phyloP scores from a whole-genome alignment of 129 eudicot species.

The Apium graveolens region DNA sequence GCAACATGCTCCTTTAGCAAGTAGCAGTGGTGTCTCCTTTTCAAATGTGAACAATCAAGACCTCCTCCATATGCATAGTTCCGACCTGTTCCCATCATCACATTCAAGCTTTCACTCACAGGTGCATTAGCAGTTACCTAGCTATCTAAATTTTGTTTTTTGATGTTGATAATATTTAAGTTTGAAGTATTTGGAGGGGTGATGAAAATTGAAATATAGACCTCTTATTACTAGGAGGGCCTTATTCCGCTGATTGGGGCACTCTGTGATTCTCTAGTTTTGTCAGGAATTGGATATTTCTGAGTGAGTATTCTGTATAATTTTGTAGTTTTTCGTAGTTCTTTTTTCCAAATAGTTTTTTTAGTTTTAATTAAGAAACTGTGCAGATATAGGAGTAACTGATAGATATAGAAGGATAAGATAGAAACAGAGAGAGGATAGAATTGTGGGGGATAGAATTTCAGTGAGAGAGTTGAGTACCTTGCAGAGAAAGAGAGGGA shows the following conservation, averaged over 20 bases:
- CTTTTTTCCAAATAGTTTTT: too few relatives aligned
- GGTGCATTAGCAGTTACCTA: slow-evolving; percentile 20
- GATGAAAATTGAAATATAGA: not conserved
- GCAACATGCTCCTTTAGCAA: slow-evolving; percentile 50
- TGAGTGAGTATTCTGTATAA: too few relatives aligned
- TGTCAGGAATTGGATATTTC: not conserved
- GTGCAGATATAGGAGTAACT: too few relatives aligned
- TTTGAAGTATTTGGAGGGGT: not conserved
- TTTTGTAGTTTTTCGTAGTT: too few relatives aligned
- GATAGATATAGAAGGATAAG: too few relatives aligned
- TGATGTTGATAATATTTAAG: not conserved
- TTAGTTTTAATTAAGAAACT: too few relatives aligned
- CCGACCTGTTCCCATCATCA: slow-evolving; percentile 69
- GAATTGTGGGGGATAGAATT: too few relatives aligned
- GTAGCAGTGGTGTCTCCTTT: slow-evolving; percentile 47
- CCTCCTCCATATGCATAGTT: slow-evolving; percentile 57
- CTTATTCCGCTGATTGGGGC: not conserved
- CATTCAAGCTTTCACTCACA: slow-evolving; percentile 57
- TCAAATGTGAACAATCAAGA: slow-evolving; percentile 62
- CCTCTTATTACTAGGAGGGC: not conserved
- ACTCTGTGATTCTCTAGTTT: not conserved
- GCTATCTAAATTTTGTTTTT: not conserved
- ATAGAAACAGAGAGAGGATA: too few relatives aligned
- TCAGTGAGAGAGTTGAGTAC: too few relatives aligned
- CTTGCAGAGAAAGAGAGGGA: too few relatives aligned